Percentiles rank a stretch among this genome's conserved stretches.
Evolutionary conservation across 768 basidiomycete genomes (phyloP).

Genomic region (Trametes villosa): DNA sequence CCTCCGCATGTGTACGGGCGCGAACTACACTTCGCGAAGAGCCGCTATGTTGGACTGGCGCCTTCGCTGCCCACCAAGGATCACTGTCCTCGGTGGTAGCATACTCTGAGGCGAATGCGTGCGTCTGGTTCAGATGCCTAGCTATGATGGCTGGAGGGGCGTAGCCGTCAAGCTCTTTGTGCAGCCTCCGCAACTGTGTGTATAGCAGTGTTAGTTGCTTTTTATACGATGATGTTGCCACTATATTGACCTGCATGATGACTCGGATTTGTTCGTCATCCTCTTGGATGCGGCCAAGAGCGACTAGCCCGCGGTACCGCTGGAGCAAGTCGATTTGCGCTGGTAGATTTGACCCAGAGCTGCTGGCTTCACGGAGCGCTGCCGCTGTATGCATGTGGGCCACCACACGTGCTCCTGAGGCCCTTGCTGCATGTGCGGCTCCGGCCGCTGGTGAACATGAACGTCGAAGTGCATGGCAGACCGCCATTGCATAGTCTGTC

Average conservation of each 20-base stretch:
- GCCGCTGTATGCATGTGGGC: neutral
- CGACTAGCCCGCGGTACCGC: conserved; percentile 50
- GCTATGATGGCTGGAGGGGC: conserved; percentile 49
- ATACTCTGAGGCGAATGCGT: neutral
- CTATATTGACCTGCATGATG: conserved; percentile 49
- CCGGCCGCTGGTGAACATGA: no score
- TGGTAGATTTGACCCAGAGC: neutral
- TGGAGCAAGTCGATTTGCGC: conserved; percentile 47
- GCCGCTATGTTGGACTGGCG: conserved; percentile 24
- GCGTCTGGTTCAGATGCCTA: conserved; percentile 30
- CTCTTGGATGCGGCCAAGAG: conserved; percentile 49
- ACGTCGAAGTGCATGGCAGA: no score
- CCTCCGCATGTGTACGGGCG: conserved; percentile 52
- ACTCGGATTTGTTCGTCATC: conserved; percentile 59
- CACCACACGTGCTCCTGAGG: neutral
- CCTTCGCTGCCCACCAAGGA: conserved; percentile 39
- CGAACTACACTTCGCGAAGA: conserved; percentile 41
- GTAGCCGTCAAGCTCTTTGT: conserved; percentile 51
- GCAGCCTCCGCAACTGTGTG: conserved; percentile 52
- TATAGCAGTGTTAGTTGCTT: neutral
- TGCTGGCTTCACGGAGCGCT: neutral
- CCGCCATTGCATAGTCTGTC: no score
- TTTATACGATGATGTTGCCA: neutral
- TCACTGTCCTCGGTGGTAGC: conserved; percentile 18
- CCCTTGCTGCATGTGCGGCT: no score